A percentile compares a stretch with the other conserved stretches of the same genome.
Evolutionary conservation across 768 basidiomycete species (phyloP).

Genomic region (Mrakia blollopis): DNA sequence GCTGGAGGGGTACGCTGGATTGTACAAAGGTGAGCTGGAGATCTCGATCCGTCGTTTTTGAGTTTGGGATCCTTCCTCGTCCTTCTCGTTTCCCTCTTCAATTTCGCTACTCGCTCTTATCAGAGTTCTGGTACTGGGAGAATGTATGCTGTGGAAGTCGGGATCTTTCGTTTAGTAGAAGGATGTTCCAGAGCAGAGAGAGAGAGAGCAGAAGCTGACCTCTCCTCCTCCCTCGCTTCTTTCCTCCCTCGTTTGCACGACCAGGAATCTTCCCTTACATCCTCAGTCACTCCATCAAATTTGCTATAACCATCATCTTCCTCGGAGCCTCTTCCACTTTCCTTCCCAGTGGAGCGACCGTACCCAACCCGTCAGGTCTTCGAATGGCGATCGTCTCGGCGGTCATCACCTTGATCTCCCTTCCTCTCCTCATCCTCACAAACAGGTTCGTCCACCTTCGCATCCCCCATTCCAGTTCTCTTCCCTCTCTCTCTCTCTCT

Average conservation of each 20-base stretch:
- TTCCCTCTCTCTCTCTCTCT: constrained; percentile 22
- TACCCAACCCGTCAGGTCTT: constrained; percentile 56
- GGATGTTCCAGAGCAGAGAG: too few species aligned
- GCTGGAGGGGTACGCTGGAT: constrained; percentile 69
- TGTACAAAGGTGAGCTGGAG: constrained; percentile 62
- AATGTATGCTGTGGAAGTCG: too few species aligned
- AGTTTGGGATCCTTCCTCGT: not conserved
- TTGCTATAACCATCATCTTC: constrained; percentile 56
- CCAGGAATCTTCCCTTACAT: constrained; percentile 50
- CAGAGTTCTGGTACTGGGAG: too few species aligned
- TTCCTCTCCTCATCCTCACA: constrained; percentile 68
- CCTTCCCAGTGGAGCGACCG: constrained; percentile 54
- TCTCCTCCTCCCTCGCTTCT: not conserved
- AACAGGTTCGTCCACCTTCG: constrained; percentile 55
- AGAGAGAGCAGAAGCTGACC: not conserved
- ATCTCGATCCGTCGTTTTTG: not conserved
- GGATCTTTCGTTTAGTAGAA: too few species aligned
- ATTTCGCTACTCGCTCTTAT: too few species aligned
- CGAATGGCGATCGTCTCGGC: constrained; percentile 63
- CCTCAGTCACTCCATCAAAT: constrained; percentile 54
- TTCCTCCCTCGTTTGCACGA: too few species aligned
- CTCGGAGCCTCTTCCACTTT: constrained; percentile 52
- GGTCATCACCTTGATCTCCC: constrained; percentile 59
- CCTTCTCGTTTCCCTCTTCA: not conserved
- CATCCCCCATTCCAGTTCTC: not conserved